Evolutionary conservation across 345 rosid species (phyloP).

Genomic region (Citrus unshiu): DNA sequence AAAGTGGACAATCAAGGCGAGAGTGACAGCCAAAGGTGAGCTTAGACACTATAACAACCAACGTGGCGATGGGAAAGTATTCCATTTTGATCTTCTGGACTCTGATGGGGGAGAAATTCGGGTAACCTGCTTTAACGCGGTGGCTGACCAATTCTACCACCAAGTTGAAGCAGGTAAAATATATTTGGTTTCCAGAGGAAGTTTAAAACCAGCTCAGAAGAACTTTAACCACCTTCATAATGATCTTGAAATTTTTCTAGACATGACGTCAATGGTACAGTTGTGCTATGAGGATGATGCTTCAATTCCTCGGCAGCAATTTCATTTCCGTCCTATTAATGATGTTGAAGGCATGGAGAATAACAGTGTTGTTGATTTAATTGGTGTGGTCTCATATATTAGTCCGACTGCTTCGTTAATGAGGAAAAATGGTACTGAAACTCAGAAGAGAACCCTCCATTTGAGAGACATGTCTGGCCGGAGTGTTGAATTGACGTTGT

Average conservation of each 20-base stretch:
- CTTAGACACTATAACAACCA: constrained; percentile 66
- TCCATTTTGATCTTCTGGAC: constrained; percentile 90
- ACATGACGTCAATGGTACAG: constrained; percentile 55
- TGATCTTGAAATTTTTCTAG: constrained; percentile 72
- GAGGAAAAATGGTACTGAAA: constrained; percentile 73
- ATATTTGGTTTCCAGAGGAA: constrained; percentile 80
- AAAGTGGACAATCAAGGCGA: constrained; percentile 90
- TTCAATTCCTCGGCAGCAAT: constrained; percentile 65
- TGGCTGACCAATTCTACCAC: constrained; percentile 74
- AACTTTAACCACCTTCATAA: constrained; percentile 78
- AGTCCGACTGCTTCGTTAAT: constrained; percentile 56
- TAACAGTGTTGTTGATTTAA: constrained; percentile 55
- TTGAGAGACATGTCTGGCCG: constrained; percentile 81
- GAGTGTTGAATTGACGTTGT: constrained; percentile 83
- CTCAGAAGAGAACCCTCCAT: constrained; percentile 74
- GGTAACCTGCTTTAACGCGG: constrained; percentile 87
- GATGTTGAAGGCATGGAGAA: constrained; percentile 74
- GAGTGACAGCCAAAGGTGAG: constrained; percentile 78
- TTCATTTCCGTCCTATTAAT: constrained; percentile 62
- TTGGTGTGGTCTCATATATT: constrained; percentile 67
- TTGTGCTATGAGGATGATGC: constrained; percentile 71
- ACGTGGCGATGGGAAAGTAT: constrained; percentile 89
- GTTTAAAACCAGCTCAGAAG: constrained; percentile 76
- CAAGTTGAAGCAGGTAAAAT: constrained; percentile 75
- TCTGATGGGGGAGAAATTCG: constrained; percentile 89